Percentiles rank a stretch among this genome's conserved stretches.
phyloP scores from a whole-genome alignment of 2,329 filamentous ascomycete species.

The Aureobasidium sp. region DNA sequence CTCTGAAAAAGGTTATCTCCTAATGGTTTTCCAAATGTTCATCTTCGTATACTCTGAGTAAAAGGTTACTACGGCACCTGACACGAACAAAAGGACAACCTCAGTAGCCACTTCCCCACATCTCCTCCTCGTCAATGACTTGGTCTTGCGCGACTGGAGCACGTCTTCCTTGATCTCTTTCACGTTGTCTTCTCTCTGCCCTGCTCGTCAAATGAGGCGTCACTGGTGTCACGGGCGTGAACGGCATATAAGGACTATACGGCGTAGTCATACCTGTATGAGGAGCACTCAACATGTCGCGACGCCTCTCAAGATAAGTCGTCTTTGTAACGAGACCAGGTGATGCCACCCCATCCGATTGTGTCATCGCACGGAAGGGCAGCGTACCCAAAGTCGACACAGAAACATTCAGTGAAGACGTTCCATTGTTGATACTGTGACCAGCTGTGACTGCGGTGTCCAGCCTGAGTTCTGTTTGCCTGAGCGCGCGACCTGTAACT shows the following conservation, averaged over 20 bases:
- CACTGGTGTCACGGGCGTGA: slow-evolving; percentile 64
- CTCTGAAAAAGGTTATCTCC: neutral
- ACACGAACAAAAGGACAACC: neutral
- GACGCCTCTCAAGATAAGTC: slow-evolving; percentile 33
- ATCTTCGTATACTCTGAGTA: neutral
- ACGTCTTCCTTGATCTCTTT: slow-evolving; percentile 54
- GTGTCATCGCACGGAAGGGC: slow-evolving; percentile 26
- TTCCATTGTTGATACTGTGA: neutral
- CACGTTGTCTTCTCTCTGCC: slow-evolving; percentile 61
- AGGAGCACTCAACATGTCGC: slow-evolving; percentile 32
- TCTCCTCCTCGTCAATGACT: slow-evolving; percentile 54
- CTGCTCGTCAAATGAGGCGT: slow-evolving; percentile 67
- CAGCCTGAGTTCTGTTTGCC: slow-evolving; percentile 3
- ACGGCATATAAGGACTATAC: slow-evolving; percentile 73
- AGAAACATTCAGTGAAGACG: neutral
- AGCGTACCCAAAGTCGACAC: slow-evolving; percentile 20
- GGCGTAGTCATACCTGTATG: slow-evolving; percentile 54
- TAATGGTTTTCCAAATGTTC: neutral
- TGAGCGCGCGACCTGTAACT: neutral
- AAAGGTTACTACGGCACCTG: too few species aligned
- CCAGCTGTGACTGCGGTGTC: neutral
- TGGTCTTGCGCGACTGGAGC: slow-evolving; percentile 44
- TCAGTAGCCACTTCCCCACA: slow-evolving; percentile 42
- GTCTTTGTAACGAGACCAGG: slow-evolving; percentile 28
- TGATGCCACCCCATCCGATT: slow-evolving; percentile 12